Base-by-base conservation (phyloP, 2,329 filamentous ascomycete species). In the Bipolaris bicolor region DNA sequence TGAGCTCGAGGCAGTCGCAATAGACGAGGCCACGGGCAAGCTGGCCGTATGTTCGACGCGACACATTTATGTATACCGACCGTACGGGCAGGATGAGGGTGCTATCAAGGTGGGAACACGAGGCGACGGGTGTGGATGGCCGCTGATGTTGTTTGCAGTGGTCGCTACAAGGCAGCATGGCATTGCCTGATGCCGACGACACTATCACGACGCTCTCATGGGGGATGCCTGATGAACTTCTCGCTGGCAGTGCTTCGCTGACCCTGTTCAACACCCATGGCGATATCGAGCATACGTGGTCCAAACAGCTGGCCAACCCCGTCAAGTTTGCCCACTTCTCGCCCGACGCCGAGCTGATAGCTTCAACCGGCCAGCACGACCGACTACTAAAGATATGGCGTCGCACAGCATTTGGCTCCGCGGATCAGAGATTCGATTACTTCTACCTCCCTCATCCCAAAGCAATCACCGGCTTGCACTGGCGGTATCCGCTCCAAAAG, bases 351-450 rank as follows among this genome's bases (percentile, higher is more conserved):
- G 88, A 88, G 18, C 87, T 96, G 59, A 91, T 98, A 51, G 94
- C 92, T 16, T 93, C 91, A 1, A 85, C 90, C 11, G 90, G 92
- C 40, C 81, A 83, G 48, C 86, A 91, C 71, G 95, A 98, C 75
- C 84, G 89, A 49, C 80, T 98, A 18, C 88, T 96, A 64, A 98
- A 99, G 78, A 85, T 98, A 67, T 99, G 96, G 95, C 87, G 92
- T 62, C 86, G 94, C 51, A 80, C 96, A 22, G 90, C 90, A 7
- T 97, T 94, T 72, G 92, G 92, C 13, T 84, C 87, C 0, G 89
- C 92, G 56, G 90, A 96, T 65, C 89, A 92, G 37, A 85, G 90
- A 55, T 98, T 98, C 76, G 94, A 98, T 68, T 88, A 96, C 68
- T 88, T 88, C 26, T 98, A 98, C 76, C 86, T 99, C 1, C 83